Evolutionary conservation across 257 asterid species (phyloP), one percentile per base, ranked within the genome.

Genomic region (Parsonsia alboflavescens): DNA sequence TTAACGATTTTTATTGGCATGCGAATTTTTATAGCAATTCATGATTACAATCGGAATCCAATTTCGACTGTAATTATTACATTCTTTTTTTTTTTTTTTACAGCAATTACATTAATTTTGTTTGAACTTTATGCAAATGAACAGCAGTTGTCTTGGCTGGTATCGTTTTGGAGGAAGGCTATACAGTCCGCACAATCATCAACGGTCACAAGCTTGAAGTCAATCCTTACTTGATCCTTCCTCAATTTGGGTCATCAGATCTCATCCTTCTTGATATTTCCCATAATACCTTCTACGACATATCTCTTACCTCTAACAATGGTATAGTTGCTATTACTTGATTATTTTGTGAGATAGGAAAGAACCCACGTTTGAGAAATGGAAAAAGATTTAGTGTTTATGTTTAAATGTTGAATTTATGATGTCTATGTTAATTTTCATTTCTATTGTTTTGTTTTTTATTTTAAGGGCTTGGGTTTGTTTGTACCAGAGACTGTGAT

Each of bases 141-240:
- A 73, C 85, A 85, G 91, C 82, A 84, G 90, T 76, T 17, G 19
- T 42, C 46, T 76, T 74, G 71, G 80, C 72, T 4, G 84, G 78
- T 62, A 48, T 87, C 82, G 39, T 87, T 74, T 85, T 73, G 49
- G 98, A 91, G 82, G 90, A 86, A 48, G 97, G 98, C 75, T 93
- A 93, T 86, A 80, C 91, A 62, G 93, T 93, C 76, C 87, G 53
- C 85, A 93, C 97, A 39, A 75, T 89, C 80, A 70, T 89, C 72
- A 81, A 87, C 72, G 98, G 98, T 57, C 76, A 93, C 86, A 89
- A 91, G 86, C 73, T 77, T 70, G 72, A 73, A 19, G 70, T 93
- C 75, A 84, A 83, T 24, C 96, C 97, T 80, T 79, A 79, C 70
- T 84, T 87, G 24, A 74, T 89, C 45, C 81, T 82, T 33, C 88